phyloP scores from a whole-genome alignment of 208 protist species.

The Leishmania gerbilli region DNA sequence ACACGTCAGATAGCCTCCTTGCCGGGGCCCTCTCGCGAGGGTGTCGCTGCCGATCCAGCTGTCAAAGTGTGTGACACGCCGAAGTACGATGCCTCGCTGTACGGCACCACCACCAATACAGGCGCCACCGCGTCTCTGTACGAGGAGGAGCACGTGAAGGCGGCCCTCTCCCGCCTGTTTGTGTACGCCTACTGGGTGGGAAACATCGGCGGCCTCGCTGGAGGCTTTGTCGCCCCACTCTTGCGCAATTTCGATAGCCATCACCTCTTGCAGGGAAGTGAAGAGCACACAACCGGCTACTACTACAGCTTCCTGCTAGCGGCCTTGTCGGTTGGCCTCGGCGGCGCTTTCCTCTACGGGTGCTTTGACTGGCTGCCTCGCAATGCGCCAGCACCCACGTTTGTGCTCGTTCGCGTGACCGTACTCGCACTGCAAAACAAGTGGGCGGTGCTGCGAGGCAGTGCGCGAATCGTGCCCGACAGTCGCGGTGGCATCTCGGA shows the following conservation, averaged over 20 bases:
- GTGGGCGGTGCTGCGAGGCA: conserved; percentile 7
- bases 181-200: conserved; percentile 54
- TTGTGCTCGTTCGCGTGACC: conserved; percentile 54
- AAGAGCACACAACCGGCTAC: conserved; percentile 55
- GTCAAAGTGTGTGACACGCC: not conserved
- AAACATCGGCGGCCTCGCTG: conserved; percentile 56
- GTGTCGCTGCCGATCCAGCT: too few relatives aligned
- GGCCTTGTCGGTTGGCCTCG: conserved; percentile 37
- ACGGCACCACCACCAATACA: not conserved
- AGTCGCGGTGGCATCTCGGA: not conserved
- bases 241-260: conserved; percentile 44
- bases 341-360: conserved; percentile 30
- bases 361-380: conserved; percentile 31
- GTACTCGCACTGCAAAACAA: conserved; percentile 32
- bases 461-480: not conserved
- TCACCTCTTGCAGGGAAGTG: conserved; percentile 27
- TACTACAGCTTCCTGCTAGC: conserved; percentile 60
- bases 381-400: conserved; percentile 44
- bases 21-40: not conserved
- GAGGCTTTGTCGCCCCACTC: conserved; percentile 62
- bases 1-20: not conserved
- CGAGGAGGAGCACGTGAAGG: conserved; percentile 22
- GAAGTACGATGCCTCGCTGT: not conserved
- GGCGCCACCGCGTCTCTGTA: not conserved
- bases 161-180: conserved; percentile 50